A percentile compares a stretch with the other conserved stretches of the same genome.
These are phyloP conservation scores for Penicillium janthinellum DNA, from an alignment of 2,329 filamentous ascomycete genomes.

Conservation along the genomic window DNA sequence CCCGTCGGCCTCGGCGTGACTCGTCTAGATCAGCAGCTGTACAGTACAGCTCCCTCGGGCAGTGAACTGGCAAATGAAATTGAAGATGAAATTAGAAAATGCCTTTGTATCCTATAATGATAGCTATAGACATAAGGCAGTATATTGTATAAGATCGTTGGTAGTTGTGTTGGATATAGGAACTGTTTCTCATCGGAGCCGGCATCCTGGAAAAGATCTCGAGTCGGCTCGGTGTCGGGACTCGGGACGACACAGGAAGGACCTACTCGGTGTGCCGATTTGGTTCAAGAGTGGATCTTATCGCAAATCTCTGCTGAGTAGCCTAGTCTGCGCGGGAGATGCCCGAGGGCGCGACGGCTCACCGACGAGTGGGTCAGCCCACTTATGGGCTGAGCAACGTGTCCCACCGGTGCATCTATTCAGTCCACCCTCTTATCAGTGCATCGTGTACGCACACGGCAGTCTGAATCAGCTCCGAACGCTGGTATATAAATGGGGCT, in stretches of 20 bases:
- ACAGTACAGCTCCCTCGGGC: not conserved
- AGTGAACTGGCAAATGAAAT: not conserved
- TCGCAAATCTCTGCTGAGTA: slow-evolving; percentile 24
- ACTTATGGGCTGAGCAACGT: slow-evolving; percentile 1
- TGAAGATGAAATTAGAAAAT: not conserved
- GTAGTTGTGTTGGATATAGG: not conserved
- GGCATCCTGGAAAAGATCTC: no score
- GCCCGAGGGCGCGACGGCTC: slow-evolving; percentile 19
- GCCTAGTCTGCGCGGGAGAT: slow-evolving; percentile 22
- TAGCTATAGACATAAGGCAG: not conserved
- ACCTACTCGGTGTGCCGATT: slow-evolving; percentile 33
- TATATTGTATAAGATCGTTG: not conserved
- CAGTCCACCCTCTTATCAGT: slow-evolving; percentile 15
- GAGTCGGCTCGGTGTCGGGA: no score
- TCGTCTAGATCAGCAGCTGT: not conserved
- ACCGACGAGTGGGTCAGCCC: slow-evolving; percentile 20
- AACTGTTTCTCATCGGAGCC: not conserved
- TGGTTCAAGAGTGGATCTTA: slow-evolving; percentile 18
- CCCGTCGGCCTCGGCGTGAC: slow-evolving; percentile 15
- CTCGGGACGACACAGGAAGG: no score
- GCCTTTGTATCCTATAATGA: not conserved
- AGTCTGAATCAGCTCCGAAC: slow-evolving; percentile 4
- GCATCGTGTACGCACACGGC: not conserved
- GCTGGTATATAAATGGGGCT: slow-evolving; percentile 19
- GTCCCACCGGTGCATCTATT: slow-evolving; percentile 1